phyloP scores from a whole-genome alignment of 768 basidiomycete genomes.

The Collybia sordida region DNA sequence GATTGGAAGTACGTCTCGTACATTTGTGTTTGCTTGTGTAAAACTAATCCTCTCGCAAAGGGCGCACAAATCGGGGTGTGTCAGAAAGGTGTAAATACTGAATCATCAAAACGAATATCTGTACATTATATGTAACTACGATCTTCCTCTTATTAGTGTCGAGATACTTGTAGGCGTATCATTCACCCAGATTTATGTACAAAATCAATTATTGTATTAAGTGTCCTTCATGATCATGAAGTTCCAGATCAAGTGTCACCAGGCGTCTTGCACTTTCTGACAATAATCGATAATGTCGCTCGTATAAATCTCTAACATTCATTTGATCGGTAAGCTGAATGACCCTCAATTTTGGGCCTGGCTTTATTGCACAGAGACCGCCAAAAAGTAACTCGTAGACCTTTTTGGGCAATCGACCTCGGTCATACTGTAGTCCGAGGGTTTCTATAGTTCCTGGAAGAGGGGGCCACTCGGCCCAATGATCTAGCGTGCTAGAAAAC shows the following conservation, averaged over 20 bases:
- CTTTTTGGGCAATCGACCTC: conserved; percentile 4
- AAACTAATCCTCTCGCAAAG: too few species aligned
- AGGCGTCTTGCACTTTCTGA: conserved; percentile 5
- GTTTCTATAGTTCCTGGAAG: conserved; percentile 11
- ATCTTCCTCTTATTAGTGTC: too few species aligned
- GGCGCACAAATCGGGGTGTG: too few species aligned
- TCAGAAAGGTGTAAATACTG: too few species aligned
- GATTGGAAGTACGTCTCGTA: conserved; percentile 20
- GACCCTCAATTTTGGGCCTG: conserved; percentile 3
- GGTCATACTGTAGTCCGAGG: conserved; percentile 11
- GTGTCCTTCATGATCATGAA: conserved; percentile 13
- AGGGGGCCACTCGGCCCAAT: neutral
- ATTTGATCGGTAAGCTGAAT: conserved; percentile 12
- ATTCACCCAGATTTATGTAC: too few species aligned
- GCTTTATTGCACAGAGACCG: conserved; percentile 1
- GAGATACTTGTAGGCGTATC: too few species aligned
- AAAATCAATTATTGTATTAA: conserved; percentile 3
- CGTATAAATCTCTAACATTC: conserved; percentile 9
- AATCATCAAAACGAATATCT: too few species aligned
- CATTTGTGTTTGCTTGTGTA: too few species aligned
- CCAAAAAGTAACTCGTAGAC: conserved; percentile 6
- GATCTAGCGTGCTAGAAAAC: conserved; percentile 5
- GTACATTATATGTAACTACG: too few species aligned
- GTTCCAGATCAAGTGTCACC: conserved; percentile 4
- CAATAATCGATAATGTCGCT: conserved; percentile 9